phyloP scores from a whole-genome alignment of 441 rosid species.

The Eruca vesicaria region DNA sequence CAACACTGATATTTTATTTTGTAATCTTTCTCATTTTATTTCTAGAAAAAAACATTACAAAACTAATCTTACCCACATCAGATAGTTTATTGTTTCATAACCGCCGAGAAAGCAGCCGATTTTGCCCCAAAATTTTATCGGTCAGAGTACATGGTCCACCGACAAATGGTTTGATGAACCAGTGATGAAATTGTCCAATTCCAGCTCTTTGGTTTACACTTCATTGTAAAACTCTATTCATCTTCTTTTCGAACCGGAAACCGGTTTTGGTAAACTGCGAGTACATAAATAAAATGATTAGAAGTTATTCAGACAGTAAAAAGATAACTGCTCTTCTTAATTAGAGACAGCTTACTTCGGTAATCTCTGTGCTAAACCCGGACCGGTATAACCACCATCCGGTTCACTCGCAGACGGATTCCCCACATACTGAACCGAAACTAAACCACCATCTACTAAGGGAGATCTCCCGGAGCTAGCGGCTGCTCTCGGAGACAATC shows the following conservation, averaged over 20 bases:
- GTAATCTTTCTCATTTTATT: constrained; percentile 25
- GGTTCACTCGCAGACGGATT: constrained; percentile 46
- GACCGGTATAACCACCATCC: constrained; percentile 35
- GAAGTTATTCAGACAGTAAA: background rate
- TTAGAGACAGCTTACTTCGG: constrained; percentile 41
- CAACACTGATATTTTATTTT: background rate
- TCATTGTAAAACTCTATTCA: constrained; percentile 35
- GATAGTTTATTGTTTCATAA: constrained; percentile 4
- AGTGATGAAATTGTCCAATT: constrained; percentile 9
- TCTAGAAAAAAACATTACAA: constrained; percentile 13
- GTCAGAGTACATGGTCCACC: constrained; percentile 19
- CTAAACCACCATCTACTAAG: constrained; percentile 40
- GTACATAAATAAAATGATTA: background rate
- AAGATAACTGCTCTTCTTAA: background rate
- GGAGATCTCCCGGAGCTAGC: constrained; percentile 45
- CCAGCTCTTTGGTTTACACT: background rate
- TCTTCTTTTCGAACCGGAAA: constrained; percentile 45
- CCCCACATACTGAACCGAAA: constrained; percentile 53
- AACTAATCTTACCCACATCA: background rate
- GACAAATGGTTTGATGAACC: constrained; percentile 30
- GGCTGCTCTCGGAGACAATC: constrained; percentile 50
- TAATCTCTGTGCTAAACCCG: constrained; percentile 26
- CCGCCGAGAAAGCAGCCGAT: constrained; percentile 26
- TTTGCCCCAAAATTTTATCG: background rate
- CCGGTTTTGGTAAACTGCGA: constrained; percentile 49